Conservation (phyloP, 768 basidiomycete genomes). For the Phylloporus sp. region DNA sequence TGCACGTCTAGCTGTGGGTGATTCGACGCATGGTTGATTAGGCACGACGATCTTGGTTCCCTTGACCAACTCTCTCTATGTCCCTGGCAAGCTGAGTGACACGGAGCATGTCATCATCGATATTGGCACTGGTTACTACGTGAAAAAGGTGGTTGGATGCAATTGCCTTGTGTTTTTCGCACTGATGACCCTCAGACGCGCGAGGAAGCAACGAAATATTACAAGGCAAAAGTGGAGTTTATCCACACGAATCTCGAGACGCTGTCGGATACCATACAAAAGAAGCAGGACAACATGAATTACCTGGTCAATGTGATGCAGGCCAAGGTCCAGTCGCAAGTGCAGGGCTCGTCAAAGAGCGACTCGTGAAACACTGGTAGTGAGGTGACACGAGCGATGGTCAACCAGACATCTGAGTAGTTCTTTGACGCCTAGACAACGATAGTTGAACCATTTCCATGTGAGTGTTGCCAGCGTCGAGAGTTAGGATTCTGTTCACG, state of each 20-base stretch:
- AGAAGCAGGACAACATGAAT: conserved; percentile 88
- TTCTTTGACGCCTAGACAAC: background rate
- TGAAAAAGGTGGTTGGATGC: conserved; percentile 70
- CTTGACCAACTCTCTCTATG: conserved; percentile 90
- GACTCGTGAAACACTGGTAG: conserved; percentile 11
- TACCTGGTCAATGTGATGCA: conserved; percentile 73
- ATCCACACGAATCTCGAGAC: conserved; percentile 81
- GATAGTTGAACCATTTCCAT: background rate
- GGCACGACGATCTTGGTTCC: conserved; percentile 90
- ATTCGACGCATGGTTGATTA: conserved; percentile 27
- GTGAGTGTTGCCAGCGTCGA: background rate
- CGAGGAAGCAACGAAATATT: conserved; percentile 75
- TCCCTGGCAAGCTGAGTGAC: conserved; percentile 86
- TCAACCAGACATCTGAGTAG: background rate
- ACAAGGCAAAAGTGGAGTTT: conserved; percentile 75
- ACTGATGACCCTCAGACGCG: conserved; percentile 55
- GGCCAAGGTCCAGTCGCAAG: conserved; percentile 42
- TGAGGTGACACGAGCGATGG: background rate
- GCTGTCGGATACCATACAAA: conserved; percentile 83
- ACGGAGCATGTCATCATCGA: conserved; percentile 88
- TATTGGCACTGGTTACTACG: conserved; percentile 94
- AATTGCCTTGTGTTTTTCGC: background rate
- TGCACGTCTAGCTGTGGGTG: background rate
- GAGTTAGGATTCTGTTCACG: background rate
- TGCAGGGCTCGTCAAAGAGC: conserved; percentile 18